These are phyloP conservation scores for Cucurbita moschata DNA, from an alignment of 306 rosid species.

Conservation along the genomic window DNA sequence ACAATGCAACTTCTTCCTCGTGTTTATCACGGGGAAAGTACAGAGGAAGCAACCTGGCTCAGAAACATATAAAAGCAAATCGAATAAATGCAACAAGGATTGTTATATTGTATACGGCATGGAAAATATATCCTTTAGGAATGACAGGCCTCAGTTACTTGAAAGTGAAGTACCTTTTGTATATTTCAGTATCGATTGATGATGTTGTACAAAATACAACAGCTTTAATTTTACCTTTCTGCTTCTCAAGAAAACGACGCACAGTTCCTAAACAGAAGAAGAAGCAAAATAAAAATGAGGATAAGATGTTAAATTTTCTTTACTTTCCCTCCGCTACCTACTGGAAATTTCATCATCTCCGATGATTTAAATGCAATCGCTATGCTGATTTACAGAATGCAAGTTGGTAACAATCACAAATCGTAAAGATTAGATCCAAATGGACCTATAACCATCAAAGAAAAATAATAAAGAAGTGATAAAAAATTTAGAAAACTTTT, in stretches of 20 bases:
- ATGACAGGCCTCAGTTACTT: background rate
- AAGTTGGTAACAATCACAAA: background rate
- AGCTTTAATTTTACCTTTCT: conserved; percentile 65
- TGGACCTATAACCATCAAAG: too few relatives aligned
- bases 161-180: conserved; percentile 50
- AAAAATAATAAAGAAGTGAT: too few relatives aligned
- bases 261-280: conserved; percentile 63
- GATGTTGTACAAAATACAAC: conserved; percentile 87
- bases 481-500: too few relatives aligned
- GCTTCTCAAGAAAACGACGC: conserved; percentile 87
- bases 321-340: background rate
- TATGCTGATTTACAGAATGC: background rate
- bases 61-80: background rate
- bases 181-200: conserved; percentile 76
- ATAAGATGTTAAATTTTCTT: background rate
- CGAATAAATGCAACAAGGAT: background rate
- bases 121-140: background rate
- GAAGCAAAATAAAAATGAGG: background rate
- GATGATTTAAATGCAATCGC: background rate
- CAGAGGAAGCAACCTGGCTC: conserved; percentile 78
- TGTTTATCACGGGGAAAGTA: conserved; percentile 95
- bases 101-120: background rate
- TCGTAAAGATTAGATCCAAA: too few relatives aligned
- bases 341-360: background rate
- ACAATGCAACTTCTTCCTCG: conserved; percentile 80